Conservation (phyloP, 1,284 basidiomycete species). For the Mycena citricolor region DNA sequence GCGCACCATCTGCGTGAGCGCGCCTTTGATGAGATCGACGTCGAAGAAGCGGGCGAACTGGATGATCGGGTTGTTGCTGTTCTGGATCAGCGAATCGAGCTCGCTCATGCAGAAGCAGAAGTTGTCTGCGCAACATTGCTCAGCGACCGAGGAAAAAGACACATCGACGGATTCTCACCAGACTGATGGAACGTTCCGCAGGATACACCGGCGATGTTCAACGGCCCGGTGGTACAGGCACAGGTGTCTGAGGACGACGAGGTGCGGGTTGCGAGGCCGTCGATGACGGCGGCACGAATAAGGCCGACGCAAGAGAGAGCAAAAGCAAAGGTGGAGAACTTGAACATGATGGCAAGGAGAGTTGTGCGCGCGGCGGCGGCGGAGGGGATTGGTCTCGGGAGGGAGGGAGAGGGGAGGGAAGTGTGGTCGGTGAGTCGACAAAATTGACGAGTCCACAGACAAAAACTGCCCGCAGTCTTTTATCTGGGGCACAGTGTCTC, state of each 20-base stretch:
- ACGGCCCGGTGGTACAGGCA: conserved; percentile 3
- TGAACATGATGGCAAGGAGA: too few species aligned
- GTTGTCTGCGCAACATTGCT: conserved; percentile 3
- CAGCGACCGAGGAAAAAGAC: neutral
- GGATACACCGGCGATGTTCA: neutral
- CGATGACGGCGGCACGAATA: conserved; percentile 7
- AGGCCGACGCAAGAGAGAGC: conserved; percentile 4
- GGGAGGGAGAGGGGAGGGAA: too few species aligned
- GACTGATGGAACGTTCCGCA: neutral
- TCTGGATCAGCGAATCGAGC: conserved; percentile 1
- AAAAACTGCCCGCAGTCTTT: too few species aligned
- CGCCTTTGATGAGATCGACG: neutral
- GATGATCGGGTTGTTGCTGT: neutral
- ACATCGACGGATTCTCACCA: too few species aligned
- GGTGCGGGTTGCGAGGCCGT: conserved; percentile 8
- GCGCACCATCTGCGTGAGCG: conserved; percentile 2
- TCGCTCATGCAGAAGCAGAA: conserved; percentile 13
- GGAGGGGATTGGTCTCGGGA: too few species aligned
- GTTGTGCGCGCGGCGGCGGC: too few species aligned
- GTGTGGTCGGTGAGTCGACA: too few species aligned
- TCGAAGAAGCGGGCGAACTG: neutral
- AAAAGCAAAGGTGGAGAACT: too few species aligned
- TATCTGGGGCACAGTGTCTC: too few species aligned
- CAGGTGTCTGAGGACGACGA: neutral
- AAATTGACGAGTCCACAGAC: too few species aligned